Percentiles rank a stretch among this genome's conserved stretches.
Conservation (phyloP, 305 asterid genomes). For the Plantago rigida region DNA sequence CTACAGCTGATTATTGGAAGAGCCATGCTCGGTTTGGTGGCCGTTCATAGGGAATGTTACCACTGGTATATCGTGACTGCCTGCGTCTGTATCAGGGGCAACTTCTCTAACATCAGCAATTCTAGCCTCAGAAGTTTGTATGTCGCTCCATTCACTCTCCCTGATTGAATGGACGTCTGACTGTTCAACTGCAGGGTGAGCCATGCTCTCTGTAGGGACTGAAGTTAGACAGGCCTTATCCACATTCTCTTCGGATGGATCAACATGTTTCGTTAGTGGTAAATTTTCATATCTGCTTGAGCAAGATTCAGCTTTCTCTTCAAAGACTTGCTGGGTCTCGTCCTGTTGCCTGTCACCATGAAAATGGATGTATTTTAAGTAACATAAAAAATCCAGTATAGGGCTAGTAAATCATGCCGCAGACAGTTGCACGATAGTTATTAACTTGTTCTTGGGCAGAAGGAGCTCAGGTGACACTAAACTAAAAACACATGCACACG, state of each 20-base stretch:
- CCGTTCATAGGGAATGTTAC: slow-evolving; percentile 46
- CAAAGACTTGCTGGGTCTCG: slow-evolving; percentile 60
- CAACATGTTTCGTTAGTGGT: slow-evolving; percentile 74
- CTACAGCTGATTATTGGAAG: slow-evolving; percentile 62
- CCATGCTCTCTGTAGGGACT: slow-evolving; percentile 39
- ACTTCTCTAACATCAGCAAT: slow-evolving; percentile 90
- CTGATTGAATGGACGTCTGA: slow-evolving; percentile 46
- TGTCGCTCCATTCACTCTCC: slow-evolving; percentile 91
- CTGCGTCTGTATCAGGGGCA: slow-evolving; percentile 49
- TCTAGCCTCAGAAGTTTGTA: slow-evolving; percentile 69
- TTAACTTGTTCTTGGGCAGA: slow-evolving; percentile 5
- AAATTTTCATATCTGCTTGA: slow-evolving; percentile 39
- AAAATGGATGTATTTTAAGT: too few relatives aligned
- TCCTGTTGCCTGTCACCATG: slow-evolving; percentile 62
- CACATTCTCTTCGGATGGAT: slow-evolving; percentile 80
- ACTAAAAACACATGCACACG: background rate
- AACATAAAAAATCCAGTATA: too few relatives aligned
- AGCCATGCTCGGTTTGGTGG: slow-evolving; percentile 51
- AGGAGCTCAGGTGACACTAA: slow-evolving; percentile 5
- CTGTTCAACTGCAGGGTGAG: slow-evolving; percentile 42
- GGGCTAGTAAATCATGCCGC: too few relatives aligned
- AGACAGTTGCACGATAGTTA: background rate
- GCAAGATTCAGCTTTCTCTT: slow-evolving; percentile 64
- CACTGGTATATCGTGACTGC: slow-evolving; percentile 68
- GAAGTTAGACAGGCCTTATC: slow-evolving; percentile 78